Conservation (phyloP, 805 yeast genomes). For the Metschnikowia anglica region DNA sequence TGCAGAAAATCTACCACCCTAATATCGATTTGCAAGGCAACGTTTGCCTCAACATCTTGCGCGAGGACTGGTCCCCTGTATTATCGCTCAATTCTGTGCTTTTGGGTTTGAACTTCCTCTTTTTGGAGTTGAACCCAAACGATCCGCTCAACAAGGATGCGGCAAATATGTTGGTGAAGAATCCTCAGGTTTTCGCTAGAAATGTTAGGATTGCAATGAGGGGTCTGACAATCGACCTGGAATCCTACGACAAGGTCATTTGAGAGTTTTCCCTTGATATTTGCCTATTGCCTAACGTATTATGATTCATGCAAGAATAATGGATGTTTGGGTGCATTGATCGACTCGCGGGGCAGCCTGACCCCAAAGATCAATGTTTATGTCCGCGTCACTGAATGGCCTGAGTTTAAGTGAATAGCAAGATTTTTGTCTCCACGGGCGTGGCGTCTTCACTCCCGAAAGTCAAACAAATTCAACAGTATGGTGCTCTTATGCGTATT, state of each 20-base stretch:
- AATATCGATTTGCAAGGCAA: constrained; percentile 89
- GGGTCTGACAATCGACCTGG: constrained; percentile 64
- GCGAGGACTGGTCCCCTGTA: constrained; percentile 98
- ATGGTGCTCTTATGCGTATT: no score
- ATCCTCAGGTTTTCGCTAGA: constrained; percentile 45
- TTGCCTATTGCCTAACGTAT: no score
- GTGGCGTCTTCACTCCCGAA: no score
- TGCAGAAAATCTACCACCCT: constrained; percentile 82
- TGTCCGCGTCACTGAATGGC: no score
- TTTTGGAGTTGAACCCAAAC: constrained; percentile 85
- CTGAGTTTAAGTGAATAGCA: no score
- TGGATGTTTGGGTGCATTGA: no score
- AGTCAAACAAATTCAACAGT: no score
- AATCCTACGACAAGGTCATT: constrained; percentile 61
- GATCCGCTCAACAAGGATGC: constrained; percentile 95
- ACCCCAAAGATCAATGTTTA: no score
- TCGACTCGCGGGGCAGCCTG: no score
- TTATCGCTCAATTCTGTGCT: constrained; percentile 76
- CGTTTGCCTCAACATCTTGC: constrained; percentile 82
- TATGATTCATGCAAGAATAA: no score
- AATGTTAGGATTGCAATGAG: constrained; percentile 65
- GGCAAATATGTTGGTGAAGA: constrained; percentile 52
- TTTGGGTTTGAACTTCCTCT: constrained; percentile 81
- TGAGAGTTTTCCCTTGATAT: no score
- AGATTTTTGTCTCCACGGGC: no score